Evolutionary conservation across 805 yeast species (phyloP), one percentile per base, ranked within the genome.

Genomic region (Candida hungchunana): DNA sequence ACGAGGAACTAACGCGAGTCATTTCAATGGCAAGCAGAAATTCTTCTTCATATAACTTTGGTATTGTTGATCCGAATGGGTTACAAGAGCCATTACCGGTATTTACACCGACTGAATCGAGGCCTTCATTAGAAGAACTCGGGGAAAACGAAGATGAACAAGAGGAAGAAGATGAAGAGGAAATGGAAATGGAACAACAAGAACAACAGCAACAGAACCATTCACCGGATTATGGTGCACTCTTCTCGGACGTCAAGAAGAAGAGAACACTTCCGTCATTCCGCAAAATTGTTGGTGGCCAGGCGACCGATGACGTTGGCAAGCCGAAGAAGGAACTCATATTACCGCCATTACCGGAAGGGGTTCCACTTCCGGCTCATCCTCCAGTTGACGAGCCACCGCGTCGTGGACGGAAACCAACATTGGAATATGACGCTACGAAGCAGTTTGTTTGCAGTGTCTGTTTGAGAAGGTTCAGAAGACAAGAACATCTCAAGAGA

Each of bases 401-500:
- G 36, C 70, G 75, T 3, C 64, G 86, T 32, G 86, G 86, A 6
- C 67, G 86, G 26, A 79, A 78, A 55, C 84, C 82, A 17, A 72
- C 79, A 27, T 60, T 71, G 43, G 74, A 71, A 32, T 77, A 74
- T 14, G 84, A 77, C 49, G 50, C 56, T 6, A 33, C 70, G 9
- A 79, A 79, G 57, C 75, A 75, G 27, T 81, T 71, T 52, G 72
- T 73, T 20, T 82, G 89, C 55, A 73, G 72, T 21, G 71, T 67
- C 50, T 82, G 90, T 55, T 67, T 72, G 31, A 68, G 89, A 46
- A 56, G 74, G 30, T 82, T 82, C 60, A 77, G 79, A 53, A 68
- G 93, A 47, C 86, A 81, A 55, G 93, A 82, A 51, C 93, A 82
- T 56, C 60, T 82, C 47, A 80, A 79, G 54, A 68, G 93, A 41